These are phyloP conservation scores for Arachnopeziza araneosa DNA, from an alignment of 2,329 filamentous ascomycete species.

Conservation along the genomic window DNA sequence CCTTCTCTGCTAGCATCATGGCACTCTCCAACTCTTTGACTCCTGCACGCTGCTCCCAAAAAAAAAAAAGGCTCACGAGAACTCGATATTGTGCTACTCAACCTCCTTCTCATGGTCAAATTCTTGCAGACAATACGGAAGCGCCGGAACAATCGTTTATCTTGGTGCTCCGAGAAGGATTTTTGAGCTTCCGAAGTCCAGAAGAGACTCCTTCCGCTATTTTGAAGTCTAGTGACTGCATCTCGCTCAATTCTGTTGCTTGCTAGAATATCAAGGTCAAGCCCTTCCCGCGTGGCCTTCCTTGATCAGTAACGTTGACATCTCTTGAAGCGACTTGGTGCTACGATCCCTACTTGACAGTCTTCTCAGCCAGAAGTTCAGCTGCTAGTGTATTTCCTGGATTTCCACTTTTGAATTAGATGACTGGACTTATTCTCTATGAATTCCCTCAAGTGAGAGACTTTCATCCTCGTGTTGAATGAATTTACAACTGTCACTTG, in stretches of 20 bases:
- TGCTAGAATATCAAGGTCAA: background rate
- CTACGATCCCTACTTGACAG: too few relatives aligned
- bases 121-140: background rate
- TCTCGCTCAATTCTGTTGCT: background rate
- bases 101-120: background rate
- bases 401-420: too few relatives aligned
- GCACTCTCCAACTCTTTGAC: background rate
- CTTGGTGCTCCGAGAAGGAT: background rate
- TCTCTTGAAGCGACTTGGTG: too few relatives aligned
- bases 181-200: background rate
- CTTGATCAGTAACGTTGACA: too few relatives aligned
- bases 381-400: too few relatives aligned
- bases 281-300: background rate
- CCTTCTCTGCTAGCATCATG: background rate
- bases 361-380: too few relatives aligned
- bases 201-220: background rate
- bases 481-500: too few relatives aligned
- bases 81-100: background rate
- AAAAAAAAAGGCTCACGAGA: background rate
- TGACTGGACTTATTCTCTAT: too few relatives aligned
- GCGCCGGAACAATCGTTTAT: background rate
- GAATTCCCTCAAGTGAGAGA: too few relatives aligned
- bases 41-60: background rate
- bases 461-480: too few relatives aligned
- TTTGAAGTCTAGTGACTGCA: background rate